Base-by-base conservation (phyloP, 495 filamentous ascomycete species). In the Penicillium angulare region DNA sequence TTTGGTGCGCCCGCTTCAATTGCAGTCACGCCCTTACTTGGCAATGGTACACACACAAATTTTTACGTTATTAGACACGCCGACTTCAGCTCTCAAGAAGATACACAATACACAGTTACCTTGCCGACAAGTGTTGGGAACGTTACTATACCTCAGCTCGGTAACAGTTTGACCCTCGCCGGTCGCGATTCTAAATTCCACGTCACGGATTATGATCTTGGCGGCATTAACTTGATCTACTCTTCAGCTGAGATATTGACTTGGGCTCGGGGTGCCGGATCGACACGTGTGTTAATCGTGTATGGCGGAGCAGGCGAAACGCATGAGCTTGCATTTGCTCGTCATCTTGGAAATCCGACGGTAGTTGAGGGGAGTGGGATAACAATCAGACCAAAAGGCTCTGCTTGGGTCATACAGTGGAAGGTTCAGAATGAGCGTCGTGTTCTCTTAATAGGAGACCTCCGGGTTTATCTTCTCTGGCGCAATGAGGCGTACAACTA, bases 191-290 rank as follows among this genome's bases (percentile, higher is more conserved):
- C 82, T 0, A 89, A 89, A 58, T 73, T 83, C 33, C 79, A 85
- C 53, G 82, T 89, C 17, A 82, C 80, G 6, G 85, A 91, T 63
- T 90, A 89, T 48, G 68, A 80, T 34, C 59, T 89, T 33, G 77
- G 72, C 10, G 75, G 75, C 12, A 67, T 69, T 2, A 81, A 68
- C 7, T 50, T 90, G 20, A 64, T 89, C 1, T 90, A 89, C 65
- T 88, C 84, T 0, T 81, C 86, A 3, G 84, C 83, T 0, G 86
- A 92, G 41, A 75, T 88, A 22, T 86, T 86, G 42, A 86, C 84
- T 0, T 81, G 79, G 80, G 75, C 82, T 26, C 36, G 51, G 59
- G 72, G 72, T 33, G 71, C 77, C 45, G 76, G 72, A 18, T 60
- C 69, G 2, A 78, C 74, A 55, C 81, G 75, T 13, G 67, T 86